phyloP scores from a whole-genome alignment of 352 stramenopile genomes.

The Globisporangium uncinulatum region DNA sequence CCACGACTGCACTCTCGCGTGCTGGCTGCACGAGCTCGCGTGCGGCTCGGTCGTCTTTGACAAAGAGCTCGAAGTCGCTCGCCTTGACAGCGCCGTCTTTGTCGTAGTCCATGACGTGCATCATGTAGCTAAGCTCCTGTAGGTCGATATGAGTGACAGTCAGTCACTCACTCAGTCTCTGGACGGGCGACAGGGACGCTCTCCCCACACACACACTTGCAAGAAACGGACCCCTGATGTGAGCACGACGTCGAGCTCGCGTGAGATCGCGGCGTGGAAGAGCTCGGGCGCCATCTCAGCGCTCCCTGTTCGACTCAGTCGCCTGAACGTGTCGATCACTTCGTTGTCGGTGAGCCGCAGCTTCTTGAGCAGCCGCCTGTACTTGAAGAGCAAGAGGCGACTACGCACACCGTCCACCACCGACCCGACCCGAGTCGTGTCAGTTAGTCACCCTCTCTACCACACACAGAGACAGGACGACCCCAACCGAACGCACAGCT shows the following conservation, averaged over 20 bases:
- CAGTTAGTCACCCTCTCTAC: not conserved
- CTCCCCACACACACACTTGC: too few species aligned
- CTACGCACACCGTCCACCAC: conserved; percentile 16
- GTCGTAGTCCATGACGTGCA: conserved; percentile 66
- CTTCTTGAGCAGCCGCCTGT: conserved; percentile 50
- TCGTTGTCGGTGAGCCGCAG: conserved; percentile 72
- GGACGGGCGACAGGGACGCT: too few species aligned
- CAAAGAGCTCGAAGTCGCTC: conserved; percentile 62
- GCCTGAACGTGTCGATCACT: conserved; percentile 67
- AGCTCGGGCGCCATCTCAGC: conserved; percentile 46
- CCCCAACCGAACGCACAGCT: conserved; percentile 39
- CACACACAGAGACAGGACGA: not conserved
- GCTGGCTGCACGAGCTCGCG: conserved; percentile 45
- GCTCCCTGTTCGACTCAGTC: conserved; percentile 30
- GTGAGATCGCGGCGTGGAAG: conserved; percentile 52
- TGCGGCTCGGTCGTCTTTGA: conserved; percentile 57
- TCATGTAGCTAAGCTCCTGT: conserved; percentile 59
- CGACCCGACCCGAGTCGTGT: not conserved
- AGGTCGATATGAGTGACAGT: not conserved
- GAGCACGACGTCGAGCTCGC: conserved; percentile 74
- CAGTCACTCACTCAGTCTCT: not conserved
- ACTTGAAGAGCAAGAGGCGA: conserved; percentile 73
- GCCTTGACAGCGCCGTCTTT: conserved; percentile 60
- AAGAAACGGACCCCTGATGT: conserved; percentile 52
- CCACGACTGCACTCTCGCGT: conserved; percentile 45